Evolutionary conservation across 164 flowering plant genomes (phyloP), one percentile per base, ranked within the genome.

Genomic region (Hamamelis virginiana): DNA sequence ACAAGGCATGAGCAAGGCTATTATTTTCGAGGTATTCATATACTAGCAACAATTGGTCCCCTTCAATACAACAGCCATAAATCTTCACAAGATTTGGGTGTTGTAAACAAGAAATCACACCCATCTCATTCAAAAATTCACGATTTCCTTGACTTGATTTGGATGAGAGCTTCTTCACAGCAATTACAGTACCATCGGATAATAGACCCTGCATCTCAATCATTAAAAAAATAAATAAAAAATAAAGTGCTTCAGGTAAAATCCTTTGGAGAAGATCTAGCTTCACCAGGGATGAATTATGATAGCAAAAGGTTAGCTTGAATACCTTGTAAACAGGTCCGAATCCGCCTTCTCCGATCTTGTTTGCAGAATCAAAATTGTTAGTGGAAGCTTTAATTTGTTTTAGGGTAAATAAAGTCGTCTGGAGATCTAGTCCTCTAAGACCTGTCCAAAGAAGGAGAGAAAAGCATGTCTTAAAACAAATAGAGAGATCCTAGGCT

Each of bases 301-400:
- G 41, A 38, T 13, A 28, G 9, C n/a, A 11, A 19, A 15, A 26
- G 13, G 38, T 58, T 46, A 3, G 67, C 1, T 12, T 21, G 10
- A 56, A 15, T 78, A 83, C 91, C 87, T 85, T 85, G 83, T 76
- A 87, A 52, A 87, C 89, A 45, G 86, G 64, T 59, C 91, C 91
- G 72, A 87, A 87, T n/a, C 91, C 91, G 38, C 91, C 91, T 81
- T 87, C 87, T 51, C 91, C 89, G 55, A 87, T 77, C 79, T 83
- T 87, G 67, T 85, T 85, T 48, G 56, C 72, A 62, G 65, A 4
- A 80, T 77, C 80, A 59, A 86, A 86, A 62, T 83, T 72, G 66
- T 74, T 69, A 1, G 87, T 83, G 44, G 87, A 86, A 66, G 82
- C 83, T 79, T 71, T 77, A 9, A 86, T 80, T 71, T 87, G 91